Percentiles rank a stretch among this genome's conserved stretches.
Evolutionary conservation across 163 green algal genomes (phyloP).

Genomic region (Prototheca wickerhamii): DNA sequence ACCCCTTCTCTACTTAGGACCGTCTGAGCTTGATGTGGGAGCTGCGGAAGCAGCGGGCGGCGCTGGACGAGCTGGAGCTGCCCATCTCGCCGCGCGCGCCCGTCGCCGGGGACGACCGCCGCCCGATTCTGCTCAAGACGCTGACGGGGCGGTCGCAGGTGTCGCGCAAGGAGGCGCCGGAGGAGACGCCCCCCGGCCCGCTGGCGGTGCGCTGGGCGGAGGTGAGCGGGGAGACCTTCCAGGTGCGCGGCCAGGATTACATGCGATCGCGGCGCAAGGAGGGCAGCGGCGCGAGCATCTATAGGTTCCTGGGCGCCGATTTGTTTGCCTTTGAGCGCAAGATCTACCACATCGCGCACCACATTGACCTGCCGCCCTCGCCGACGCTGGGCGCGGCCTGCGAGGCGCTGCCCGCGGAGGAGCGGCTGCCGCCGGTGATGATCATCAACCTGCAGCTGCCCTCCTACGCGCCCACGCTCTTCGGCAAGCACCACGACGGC

Average conservation of each 20-base stretch:
- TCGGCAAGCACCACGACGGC: conserved; percentile 52
- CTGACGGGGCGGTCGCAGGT: conserved; percentile 15
- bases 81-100: neutral
- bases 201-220: conserved; percentile 22
- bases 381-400: conserved; percentile 18
- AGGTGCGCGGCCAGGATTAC: conserved; percentile 57
- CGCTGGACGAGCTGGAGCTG: neutral
- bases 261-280: conserved; percentile 60
- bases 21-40: conserved; percentile 2
- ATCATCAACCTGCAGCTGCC: conserved; percentile 84
- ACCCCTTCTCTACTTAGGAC: neutral
- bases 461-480: conserved; percentile 39
- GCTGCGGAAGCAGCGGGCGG: neutral
- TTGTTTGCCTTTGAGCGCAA: conserved; percentile 52
- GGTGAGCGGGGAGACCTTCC: conserved; percentile 39
- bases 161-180: conserved; percentile 11
- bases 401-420: conserved; percentile 19
- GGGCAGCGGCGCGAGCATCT: conserved; percentile 41
- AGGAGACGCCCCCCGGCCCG: neutral
- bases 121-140: conserved; percentile 4
- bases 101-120: neutral
- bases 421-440: conserved; percentile 60
- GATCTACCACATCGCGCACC: conserved; percentile 44
- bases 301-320: conserved; percentile 47
- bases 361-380: conserved; percentile 32